Percentiles rank a stretch among this genome's conserved stretches.
Evolutionary conservation across 2,329 filamentous ascomycete genomes (phyloP).

Genomic region (Claviceps cyperi): DNA sequence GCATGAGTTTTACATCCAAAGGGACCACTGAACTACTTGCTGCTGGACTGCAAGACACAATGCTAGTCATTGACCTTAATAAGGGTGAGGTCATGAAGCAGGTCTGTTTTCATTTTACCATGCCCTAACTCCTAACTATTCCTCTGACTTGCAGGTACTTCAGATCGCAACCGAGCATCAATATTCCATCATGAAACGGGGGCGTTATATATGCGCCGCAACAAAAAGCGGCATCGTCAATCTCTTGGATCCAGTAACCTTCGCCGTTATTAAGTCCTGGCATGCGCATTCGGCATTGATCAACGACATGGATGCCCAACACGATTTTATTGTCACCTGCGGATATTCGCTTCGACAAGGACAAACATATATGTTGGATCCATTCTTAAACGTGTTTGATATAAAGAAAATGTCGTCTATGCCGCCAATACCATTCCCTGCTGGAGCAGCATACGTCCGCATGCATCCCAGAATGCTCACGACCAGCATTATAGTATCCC

Average conservation of each 20-base stretch:
- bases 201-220: constrained; percentile 82
- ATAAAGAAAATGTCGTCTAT: constrained; percentile 80
- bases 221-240: constrained; percentile 72
- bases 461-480: constrained; percentile 96
- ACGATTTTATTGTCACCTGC: constrained; percentile 90
- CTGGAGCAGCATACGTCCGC: constrained; percentile 83
- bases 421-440: constrained; percentile 81
- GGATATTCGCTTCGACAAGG: constrained; percentile 73
- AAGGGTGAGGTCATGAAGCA: constrained; percentile 61
- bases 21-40: constrained; percentile 72
- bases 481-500: constrained; percentile 84
- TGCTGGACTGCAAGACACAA: constrained; percentile 70
- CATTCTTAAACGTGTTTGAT: constrained; percentile 90
- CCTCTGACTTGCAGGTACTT: constrained; percentile 16
- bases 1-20: constrained; percentile 91
- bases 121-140: background rate
- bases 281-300: constrained; percentile 78
- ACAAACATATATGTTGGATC: constrained; percentile 67
- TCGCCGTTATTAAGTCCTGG: constrained; percentile 73
- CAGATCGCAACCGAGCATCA: constrained; percentile 45
- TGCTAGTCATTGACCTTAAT: constrained; percentile 61
- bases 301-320: constrained; percentile 94
- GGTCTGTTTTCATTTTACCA: constrained; percentile 19
- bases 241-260: constrained; percentile 66
- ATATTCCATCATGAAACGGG: constrained; percentile 86